Base-by-base conservation (phyloP, 2,329 filamentous ascomycete species). In the Cordyceps javanica region DNA sequence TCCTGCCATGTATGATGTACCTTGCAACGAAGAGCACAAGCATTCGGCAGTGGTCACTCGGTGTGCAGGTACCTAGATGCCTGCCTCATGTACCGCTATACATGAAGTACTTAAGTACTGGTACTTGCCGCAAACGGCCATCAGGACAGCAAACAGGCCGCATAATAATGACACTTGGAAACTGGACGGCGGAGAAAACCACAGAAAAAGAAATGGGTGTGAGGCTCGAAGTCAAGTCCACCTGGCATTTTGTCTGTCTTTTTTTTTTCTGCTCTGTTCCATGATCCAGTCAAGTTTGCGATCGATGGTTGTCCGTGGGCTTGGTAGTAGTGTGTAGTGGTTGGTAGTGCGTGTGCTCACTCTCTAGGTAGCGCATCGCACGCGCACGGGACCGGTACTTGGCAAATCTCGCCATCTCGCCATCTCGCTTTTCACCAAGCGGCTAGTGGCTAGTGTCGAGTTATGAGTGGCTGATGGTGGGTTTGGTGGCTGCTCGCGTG, bases 401-500 rank as follows among this genome's bases (percentile, higher is more conserved):
- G n/a, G n/a, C n/a, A n/a, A 38, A 38, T 38, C 16, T 38, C 11
- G 36, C 36, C 38, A 41, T 41, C 38, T 41, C n/a, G n/a, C 38
- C n/a, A 41, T 41, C 38, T 41, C n/a, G n/a, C 9, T 41, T 19
- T 10, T 11, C 38, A 19, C 19, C 16, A 41, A 41, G 38, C 16
- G 25, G 16, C 23, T 50, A 34, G 19, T 25, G 19, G 13, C 14
- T 36, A n/a, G 13, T 28, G 42, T 5, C 46, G n/a, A n/a, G n/a
- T n/a, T n/a, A n/a, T n/a, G n/a, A n/a, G n/a, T n/a, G n/a, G n/a
- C n/a, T n/a, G n/a, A n/a, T 9, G 8, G 26, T 54, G 39, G 38
- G 19, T 42, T 16, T 42, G 41, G 21, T 30, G 28, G 28, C 34
- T 48, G 53, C 53, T 55, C 53, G 53, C 53, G 53, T 55, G 53